Conservation (phyloP, 176 grass and related monocot genomes). For the Canna indica region DNA sequence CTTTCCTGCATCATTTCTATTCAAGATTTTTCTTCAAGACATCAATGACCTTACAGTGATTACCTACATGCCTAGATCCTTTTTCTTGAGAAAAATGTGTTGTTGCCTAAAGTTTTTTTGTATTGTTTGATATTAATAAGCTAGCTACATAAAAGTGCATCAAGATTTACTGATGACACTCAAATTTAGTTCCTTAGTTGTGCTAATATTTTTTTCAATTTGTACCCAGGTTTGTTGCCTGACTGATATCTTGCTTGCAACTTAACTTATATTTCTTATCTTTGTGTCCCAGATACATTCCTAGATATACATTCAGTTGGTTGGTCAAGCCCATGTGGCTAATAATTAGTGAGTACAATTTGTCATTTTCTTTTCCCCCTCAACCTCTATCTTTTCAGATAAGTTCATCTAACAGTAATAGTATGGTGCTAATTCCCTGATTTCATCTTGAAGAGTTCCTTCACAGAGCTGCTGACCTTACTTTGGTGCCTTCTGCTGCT, state of each 20-base stretch:
- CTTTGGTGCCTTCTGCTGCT: conserved; percentile 84
- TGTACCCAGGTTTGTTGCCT: background rate
- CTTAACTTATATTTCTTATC: background rate
- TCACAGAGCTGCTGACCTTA: conserved; percentile 92
- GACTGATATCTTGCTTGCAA: background rate
- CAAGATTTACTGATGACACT: background rate
- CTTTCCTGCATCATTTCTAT: background rate
- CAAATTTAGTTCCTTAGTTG: background rate
- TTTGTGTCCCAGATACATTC: conserved; percentile 64
- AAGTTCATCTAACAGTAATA: background rate
- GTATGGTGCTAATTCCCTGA: conserved; percentile 19
- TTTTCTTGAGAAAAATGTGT: background rate
- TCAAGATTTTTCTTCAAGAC: background rate
- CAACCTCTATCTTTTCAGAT: background rate
- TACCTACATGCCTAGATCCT: too few species aligned
- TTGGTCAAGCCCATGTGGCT: conserved; percentile 93
- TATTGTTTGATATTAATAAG: background rate
- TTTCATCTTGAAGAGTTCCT: conserved; percentile 63
- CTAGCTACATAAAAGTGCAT: background rate
- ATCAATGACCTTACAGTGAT: background rate
- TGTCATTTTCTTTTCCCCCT: background rate
- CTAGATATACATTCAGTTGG: conserved; percentile 99
- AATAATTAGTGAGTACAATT: conserved; percentile 62
- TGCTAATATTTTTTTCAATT: background rate
- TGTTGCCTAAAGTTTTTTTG: background rate